These are phyloP conservation scores for Penicillium sp. DNA, from an alignment of 2,329 filamentous ascomycete species.

Conservation along the genomic window DNA sequence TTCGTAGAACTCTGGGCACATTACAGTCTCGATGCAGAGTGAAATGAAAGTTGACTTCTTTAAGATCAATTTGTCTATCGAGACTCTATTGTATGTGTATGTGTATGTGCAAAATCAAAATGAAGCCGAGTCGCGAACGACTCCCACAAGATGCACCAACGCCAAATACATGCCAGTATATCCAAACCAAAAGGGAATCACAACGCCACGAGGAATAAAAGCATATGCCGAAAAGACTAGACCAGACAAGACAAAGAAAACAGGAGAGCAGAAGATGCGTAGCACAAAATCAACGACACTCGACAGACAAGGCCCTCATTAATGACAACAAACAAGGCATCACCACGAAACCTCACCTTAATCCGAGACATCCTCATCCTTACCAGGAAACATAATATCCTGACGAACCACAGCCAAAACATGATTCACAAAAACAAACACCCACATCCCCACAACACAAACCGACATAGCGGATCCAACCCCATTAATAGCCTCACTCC, in stretches of 20 bases:
- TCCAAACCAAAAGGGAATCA: background rate
- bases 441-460: constrained; percentile 61
- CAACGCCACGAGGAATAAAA: background rate
- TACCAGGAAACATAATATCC: constrained; percentile 65
- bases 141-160: constrained; percentile 5
- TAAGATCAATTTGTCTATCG: background rate
- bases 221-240: background rate
- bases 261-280: background rate
- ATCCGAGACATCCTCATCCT: constrained; percentile 61
- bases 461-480: constrained; percentile 63
- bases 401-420: constrained; percentile 57
- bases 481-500: constrained; percentile 60
- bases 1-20: too few species aligned
- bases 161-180: constrained; percentile 6
- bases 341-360: constrained; percentile 17
- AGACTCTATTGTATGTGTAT: constrained; percentile 9
- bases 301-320: background rate
- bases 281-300: background rate
- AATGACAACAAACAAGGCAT: background rate
- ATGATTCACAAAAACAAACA: constrained; percentile 59
- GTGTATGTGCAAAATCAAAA: constrained; percentile 2
- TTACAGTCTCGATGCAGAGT: background rate
- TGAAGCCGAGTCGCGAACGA: background rate
- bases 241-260: background rate
- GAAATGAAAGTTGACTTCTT: background rate